Conservation (phyloP, 2,329 filamentous ascomycete species). For the Fusarium sp. region DNA sequence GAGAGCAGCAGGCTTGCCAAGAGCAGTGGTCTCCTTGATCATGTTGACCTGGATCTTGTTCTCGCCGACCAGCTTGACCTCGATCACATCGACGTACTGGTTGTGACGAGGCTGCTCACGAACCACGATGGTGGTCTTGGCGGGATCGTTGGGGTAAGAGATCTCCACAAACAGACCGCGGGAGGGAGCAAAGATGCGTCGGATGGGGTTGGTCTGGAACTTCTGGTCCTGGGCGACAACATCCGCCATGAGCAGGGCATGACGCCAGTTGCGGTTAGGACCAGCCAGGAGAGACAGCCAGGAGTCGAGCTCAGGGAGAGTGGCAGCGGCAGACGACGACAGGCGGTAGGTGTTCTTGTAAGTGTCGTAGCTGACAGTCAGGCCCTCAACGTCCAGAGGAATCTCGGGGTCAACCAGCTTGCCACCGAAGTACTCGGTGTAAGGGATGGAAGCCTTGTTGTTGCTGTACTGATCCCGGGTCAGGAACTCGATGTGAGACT, state of each 20-base stretch:
- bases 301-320: slow-evolving; percentile 78
- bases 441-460: slow-evolving; percentile 76
- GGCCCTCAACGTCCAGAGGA: slow-evolving; percentile 81
- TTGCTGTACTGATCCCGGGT: slow-evolving; percentile 80
- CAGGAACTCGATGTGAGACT: slow-evolving; percentile 82
- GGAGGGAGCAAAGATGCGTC: slow-evolving; percentile 85
- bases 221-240: slow-evolving; percentile 94
- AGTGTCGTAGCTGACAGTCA: slow-evolving; percentile 80
- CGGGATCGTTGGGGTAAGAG: slow-evolving; percentile 77
- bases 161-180: slow-evolving; percentile 92
- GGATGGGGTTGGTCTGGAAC: slow-evolving; percentile 96
- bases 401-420: slow-evolving; percentile 76
- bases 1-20: slow-evolving; percentile 81
- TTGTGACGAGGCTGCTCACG: slow-evolving; percentile 86
- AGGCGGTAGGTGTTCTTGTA: slow-evolving; percentile 85
- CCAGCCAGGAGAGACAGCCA: slow-evolving; percentile 93
- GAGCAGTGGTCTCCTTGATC: slow-evolving; percentile 90
- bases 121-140: slow-evolving; percentile 84
- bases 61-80: slow-evolving; percentile 76
- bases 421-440: slow-evolving; percentile 94
- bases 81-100: slow-evolving; percentile 86
- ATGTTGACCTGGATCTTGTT: slow-evolving; percentile 87
- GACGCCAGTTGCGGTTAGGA: slow-evolving; percentile 85
- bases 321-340: slow-evolving; percentile 74
- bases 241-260: slow-evolving; percentile 92